These are phyloP conservation scores for Ogataea naganishii DNA, from an alignment of 805 yeast species.

Conservation along the genomic window DNA sequence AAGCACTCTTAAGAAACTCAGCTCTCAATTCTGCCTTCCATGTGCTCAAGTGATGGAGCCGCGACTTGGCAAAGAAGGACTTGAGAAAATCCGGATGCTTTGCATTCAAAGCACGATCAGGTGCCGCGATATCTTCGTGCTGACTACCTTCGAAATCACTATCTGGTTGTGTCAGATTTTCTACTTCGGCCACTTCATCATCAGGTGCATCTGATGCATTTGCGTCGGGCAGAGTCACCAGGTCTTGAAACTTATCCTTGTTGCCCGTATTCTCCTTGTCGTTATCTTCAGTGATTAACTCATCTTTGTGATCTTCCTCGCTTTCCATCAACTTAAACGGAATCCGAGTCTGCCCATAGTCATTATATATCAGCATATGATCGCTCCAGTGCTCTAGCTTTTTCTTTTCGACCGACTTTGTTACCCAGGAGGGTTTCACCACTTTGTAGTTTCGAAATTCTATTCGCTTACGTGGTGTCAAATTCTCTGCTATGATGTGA, in stretches of 20 bases:
- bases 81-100: constrained; percentile 68
- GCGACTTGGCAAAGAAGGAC: constrained; percentile 68
- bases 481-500: constrained; percentile 71
- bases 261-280: constrained; percentile 1
- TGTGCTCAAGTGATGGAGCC: constrained; percentile 80
- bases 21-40: constrained; percentile 75
- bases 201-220: no score
- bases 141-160: constrained; percentile 3
- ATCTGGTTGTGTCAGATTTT: constrained; percentile 6
- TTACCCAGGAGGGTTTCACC: constrained; percentile 77
- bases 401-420: constrained; percentile 45
- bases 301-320: constrained; percentile 5
- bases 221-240: no score
- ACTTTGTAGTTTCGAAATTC: constrained; percentile 66
- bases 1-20: constrained; percentile 44
- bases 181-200: constrained; percentile 4
- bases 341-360: constrained; percentile 45
- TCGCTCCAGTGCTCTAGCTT: constrained; percentile 61
- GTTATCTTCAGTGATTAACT: background rate
- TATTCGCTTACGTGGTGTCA: constrained; percentile 67
- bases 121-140: constrained; percentile 1
- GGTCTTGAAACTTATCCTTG: constrained; percentile 2
- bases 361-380: constrained; percentile 43
- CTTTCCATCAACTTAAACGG: constrained; percentile 10
- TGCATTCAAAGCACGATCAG: constrained; percentile 30